phyloP scores from a whole-genome alignment of 1,284 basidiomycete genomes.

The Leccinum subspadiceum region DNA sequence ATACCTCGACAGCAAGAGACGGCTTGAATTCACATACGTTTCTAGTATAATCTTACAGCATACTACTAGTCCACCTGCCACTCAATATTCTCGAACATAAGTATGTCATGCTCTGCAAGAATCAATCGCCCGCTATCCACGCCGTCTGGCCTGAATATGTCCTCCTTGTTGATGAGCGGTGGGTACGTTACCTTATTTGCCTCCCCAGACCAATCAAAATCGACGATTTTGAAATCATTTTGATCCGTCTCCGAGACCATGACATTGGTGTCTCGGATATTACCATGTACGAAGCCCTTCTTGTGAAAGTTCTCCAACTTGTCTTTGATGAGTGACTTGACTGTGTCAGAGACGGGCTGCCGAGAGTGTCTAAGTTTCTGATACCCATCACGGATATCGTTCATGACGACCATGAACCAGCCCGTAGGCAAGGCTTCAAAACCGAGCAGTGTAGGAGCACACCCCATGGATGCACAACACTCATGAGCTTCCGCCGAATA shows the following conservation, averaged over 20 bases:
- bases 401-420: neutral
- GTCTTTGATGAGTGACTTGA: neutral
- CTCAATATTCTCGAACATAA: too few relatives aligned
- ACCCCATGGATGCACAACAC: neutral
- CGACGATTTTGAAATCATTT: neutral
- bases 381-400: neutral
- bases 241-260: neutral
- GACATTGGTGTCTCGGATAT: neutral
- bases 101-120: neutral
- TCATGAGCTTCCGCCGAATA: neutral
- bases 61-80: neutral
- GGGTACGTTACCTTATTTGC: neutral
- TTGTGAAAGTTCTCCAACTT: neutral
- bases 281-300: neutral
- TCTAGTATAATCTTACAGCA: too few relatives aligned
- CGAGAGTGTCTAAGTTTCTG: too few relatives aligned
- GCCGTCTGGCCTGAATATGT: neutral
- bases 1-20: too few relatives aligned
- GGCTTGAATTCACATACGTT: too few relatives aligned
- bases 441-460: neutral
- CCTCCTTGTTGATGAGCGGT: neutral
- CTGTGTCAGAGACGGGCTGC: neutral
- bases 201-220: neutral
- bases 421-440: neutral
- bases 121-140: neutral